Conservation (phyloP, 768 basidiomycete species). For the Pleurotus pulmonarius region DNA sequence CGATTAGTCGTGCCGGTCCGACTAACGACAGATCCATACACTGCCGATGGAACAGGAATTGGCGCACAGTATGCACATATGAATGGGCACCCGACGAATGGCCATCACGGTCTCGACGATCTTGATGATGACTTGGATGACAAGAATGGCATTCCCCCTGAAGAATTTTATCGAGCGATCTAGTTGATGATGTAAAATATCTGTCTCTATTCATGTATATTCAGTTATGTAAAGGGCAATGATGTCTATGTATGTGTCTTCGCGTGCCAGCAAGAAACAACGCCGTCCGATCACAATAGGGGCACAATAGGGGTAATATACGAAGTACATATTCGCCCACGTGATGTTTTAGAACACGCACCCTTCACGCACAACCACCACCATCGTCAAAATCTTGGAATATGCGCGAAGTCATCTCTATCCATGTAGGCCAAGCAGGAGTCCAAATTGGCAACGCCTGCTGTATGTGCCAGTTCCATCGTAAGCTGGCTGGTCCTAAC, state of each 20-base stretch:
- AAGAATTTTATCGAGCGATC: not conserved
- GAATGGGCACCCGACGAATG: conserved; percentile 20
- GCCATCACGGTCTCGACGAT: conserved; percentile 16
- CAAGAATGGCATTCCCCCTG: not conserved
- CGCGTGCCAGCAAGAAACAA: too few species aligned
- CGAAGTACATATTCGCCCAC: too few species aligned
- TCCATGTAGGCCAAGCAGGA: conserved; percentile 99
- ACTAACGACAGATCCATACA: conserved; percentile 61
- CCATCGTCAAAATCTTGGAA: conserved; percentile 17
- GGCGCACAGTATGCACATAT: conserved; percentile 26
- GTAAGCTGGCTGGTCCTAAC: conserved; percentile 11
- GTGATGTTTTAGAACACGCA: too few species aligned
- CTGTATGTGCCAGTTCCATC: conserved; percentile 60
- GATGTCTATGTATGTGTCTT: too few species aligned
- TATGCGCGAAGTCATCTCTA: conserved; percentile 97
- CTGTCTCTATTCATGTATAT: not conserved
- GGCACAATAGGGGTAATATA: too few species aligned
- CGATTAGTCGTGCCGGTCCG: conserved; percentile 62
- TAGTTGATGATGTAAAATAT: not conserved
- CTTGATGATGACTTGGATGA: conserved; percentile 14
- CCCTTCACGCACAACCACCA: conserved; percentile 14
- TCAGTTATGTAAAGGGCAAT: not conserved
- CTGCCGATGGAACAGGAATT: conserved; percentile 33
- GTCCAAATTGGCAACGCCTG: conserved; percentile 98
- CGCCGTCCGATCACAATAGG: too few species aligned